Evolutionary conservation across 73 alveolate species (phyloP), one percentile per base, ranked within the genome.

Genomic region (Loxodes magnus): DNA sequence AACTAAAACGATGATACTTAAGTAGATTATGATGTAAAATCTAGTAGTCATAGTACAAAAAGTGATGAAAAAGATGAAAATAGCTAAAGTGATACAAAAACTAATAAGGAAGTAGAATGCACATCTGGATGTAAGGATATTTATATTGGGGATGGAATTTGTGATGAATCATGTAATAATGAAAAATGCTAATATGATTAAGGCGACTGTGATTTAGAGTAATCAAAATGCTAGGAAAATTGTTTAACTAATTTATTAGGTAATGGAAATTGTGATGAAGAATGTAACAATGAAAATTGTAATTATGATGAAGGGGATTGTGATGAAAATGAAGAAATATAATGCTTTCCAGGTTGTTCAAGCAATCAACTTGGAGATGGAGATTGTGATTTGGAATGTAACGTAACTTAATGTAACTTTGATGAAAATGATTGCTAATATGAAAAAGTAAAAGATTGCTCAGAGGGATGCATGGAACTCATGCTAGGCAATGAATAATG

Each of bases 361-460:
- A 1, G 1, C 0, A 25, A 24, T 1, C 7, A n/a, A 12, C 46
- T 46, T 22, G 59, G 59, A 1, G 59, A 46, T 46, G 59, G 59
- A 22, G 27, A 22, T 1, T 46, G 59, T 25, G 59, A 46, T 2
- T n/a, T 10, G 60, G 19, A 0, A 0, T 46, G 59, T 19, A 7
- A 21, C 10, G 2, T 10, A 25, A 12, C 7, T 10, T 37, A 46
- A 46, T 46, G 59, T 19, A 9, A 23, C 1, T 46, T 46, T 46
- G 59, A 46, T 19, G 22, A 25, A n/a, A 41, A 41, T 10, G 59
- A 46, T 2, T 46, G 59, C 27, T 37, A 46, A 17, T 46, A 41
- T 19, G 7, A 37, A 0, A 1, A 10, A 0, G 59, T 25, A 16
- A 25, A 41, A 2, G 15, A 12, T 1, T 46, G 59, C 26, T 1